Percentiles rank a stretch among this genome's conserved stretches.
Conservation (phyloP, 139 green algal species). For the Chloropicon primus region DNA sequence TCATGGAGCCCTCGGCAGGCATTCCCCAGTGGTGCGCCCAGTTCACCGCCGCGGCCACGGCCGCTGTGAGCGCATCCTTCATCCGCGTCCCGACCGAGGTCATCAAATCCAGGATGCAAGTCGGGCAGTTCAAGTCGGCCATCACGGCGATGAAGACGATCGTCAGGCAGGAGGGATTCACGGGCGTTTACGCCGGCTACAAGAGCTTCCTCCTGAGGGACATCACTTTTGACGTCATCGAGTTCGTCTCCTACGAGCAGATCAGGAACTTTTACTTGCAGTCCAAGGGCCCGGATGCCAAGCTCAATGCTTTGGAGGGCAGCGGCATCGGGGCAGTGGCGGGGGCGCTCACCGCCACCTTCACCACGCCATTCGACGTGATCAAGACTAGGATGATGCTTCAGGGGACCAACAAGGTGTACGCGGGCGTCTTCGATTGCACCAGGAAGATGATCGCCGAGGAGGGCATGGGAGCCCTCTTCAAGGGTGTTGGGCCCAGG, state of each 20-base stretch:
- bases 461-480: slow-evolving; percentile 69
- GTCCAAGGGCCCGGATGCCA: background rate
- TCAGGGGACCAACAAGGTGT: slow-evolving; percentile 43
- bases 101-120: slow-evolving; percentile 14
- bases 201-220: slow-evolving; percentile 93
- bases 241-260: slow-evolving; percentile 87
- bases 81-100: slow-evolving; percentile 93
- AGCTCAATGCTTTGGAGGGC: slow-evolving; percentile 50
- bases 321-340: slow-evolving; percentile 54
- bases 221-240: slow-evolving; percentile 96
- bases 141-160: slow-evolving; percentile 53
- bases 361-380: slow-evolving; percentile 84
- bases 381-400: slow-evolving; percentile 90
- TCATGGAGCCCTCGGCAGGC: background rate
- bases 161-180: slow-evolving; percentile 51
- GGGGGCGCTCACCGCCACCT: slow-evolving; percentile 53
- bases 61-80: slow-evolving; percentile 67
- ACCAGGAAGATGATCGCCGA: slow-evolving; percentile 48
- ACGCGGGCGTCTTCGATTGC: slow-evolving; percentile 40
- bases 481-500: slow-evolving; percentile 82
- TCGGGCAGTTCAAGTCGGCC: slow-evolving; percentile 48
- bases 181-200: slow-evolving; percentile 86
- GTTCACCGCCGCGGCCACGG: slow-evolving; percentile 23
- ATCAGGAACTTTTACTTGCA: slow-evolving; percentile 27
- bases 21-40: slow-evolving; percentile 8